phyloP scores from a whole-genome alignment of 768 basidiomycete species.

The Lepiota subincarnata region DNA sequence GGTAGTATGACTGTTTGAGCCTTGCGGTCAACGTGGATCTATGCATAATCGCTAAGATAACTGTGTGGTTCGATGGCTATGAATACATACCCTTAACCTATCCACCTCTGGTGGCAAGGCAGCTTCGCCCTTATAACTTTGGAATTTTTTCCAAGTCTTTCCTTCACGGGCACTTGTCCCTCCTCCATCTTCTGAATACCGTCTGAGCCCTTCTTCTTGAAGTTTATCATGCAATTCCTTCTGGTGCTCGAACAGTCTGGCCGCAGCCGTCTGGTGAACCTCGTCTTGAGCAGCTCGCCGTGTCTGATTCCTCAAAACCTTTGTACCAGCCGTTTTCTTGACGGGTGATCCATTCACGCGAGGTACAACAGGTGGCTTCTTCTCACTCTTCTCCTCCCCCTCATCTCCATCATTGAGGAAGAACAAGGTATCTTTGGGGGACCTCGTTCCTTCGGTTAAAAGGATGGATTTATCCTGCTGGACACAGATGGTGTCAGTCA shows the following conservation, averaged over 20 bases:
- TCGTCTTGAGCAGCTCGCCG: constrained; percentile 86
- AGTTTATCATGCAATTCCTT: constrained; percentile 70
- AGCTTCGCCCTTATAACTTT: constrained; percentile 94
- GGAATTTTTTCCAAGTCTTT: constrained; percentile 93
- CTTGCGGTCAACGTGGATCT: constrained; percentile 93
- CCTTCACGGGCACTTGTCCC: constrained; percentile 77
- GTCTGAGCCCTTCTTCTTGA: constrained; percentile 76
- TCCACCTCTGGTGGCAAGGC: constrained; percentile 85
- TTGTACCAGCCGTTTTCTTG: constrained; percentile 77
- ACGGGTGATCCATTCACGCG: constrained; percentile 62
- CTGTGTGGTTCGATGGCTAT: not conserved
- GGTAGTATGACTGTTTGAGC: constrained; percentile 87
- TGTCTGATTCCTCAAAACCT: constrained; percentile 87
- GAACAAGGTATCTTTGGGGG: constrained; percentile 83
- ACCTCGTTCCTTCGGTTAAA: constrained; percentile 82
- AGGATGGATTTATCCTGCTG: constrained; percentile 60
- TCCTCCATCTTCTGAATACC: constrained; percentile 78
- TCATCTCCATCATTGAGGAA: constrained; percentile 67
- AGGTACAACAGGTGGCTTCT: constrained; percentile 48
- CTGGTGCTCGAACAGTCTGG: constrained; percentile 87
- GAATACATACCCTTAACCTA: constrained; percentile 60
- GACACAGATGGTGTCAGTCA: constrained; percentile 86
- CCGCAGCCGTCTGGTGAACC: constrained; percentile 68
- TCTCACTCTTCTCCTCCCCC: constrained; percentile 55
- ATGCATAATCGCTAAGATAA: constrained; percentile 1